phyloP scores from a whole-genome alignment of 768 basidiomycete genomes.

The Gelatoporia subvermispora region DNA sequence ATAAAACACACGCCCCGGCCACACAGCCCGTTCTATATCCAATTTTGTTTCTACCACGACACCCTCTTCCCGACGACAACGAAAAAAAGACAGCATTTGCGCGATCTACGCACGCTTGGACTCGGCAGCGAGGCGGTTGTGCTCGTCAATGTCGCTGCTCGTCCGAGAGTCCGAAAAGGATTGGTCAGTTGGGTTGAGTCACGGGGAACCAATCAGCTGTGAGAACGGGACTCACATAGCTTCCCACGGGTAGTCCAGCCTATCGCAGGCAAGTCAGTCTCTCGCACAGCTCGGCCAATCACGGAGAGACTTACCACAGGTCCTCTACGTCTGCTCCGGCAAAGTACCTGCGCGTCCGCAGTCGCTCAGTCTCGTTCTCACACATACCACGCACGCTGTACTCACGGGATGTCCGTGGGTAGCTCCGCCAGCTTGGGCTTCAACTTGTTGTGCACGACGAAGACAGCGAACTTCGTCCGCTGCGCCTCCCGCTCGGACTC shows the following conservation, averaged over 20 bases:
- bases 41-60: not conserved
- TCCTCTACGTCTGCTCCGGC: slow-evolving; percentile 71
- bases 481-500: slow-evolving; percentile 68
- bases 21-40: not conserved
- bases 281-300: slow-evolving; percentile 5
- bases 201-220: slow-evolving; percentile 11
- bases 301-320: slow-evolving; percentile 52
- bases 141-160: slow-evolving; percentile 68
- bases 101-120: slow-evolving; percentile 2
- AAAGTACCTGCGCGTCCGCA: slow-evolving; percentile 64
- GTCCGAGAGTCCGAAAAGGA: slow-evolving; percentile 3
- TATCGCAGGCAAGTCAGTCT: slow-evolving; percentile 23
- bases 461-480: slow-evolving; percentile 81
- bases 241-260: slow-evolving; percentile 88
- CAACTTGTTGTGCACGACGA: slow-evolving; percentile 93
- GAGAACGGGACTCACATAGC: slow-evolving; percentile 45
- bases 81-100: too few relatives aligned
- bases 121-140: slow-evolving; percentile 57
- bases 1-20: not conserved
- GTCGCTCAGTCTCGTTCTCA: slow-evolving; percentile 1
- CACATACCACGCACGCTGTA: slow-evolving; percentile 1
- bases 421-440: slow-evolving; percentile 80
- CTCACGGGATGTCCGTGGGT: slow-evolving; percentile 61
- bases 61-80: not conserved
- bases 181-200: not conserved